These are phyloP conservation scores for Hericium coralloides DNA, from an alignment of 768 basidiomycete species.

Conservation along the genomic window DNA sequence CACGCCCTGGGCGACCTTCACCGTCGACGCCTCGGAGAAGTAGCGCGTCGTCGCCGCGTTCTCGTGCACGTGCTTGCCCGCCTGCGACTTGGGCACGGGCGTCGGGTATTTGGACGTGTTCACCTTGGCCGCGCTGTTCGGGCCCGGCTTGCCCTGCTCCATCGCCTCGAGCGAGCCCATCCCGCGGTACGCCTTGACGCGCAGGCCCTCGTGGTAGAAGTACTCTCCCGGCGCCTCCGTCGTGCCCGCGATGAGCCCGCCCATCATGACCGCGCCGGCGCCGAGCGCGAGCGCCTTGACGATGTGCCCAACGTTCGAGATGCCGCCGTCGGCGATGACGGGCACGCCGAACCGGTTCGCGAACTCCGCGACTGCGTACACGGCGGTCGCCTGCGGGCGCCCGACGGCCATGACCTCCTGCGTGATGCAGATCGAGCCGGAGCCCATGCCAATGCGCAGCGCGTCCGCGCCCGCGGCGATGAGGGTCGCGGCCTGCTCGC, in stretches of 20 bases:
- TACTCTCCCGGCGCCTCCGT: conserved; percentile 98
- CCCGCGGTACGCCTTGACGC: conserved; percentile 97
- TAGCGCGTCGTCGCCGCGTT: conserved; percentile 96
- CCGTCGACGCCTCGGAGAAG: conserved; percentile 85
- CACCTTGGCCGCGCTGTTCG: conserved; percentile 20
- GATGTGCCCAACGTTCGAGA: conserved; percentile 93
- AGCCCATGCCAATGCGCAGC: conserved; percentile 96
- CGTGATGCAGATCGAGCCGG: conserved; percentile 97
- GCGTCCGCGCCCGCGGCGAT: conserved; percentile 94
- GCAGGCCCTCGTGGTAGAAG: conserved; percentile 98
- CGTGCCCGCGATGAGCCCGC: conserved; percentile 89
- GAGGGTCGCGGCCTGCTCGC: conserved; percentile 91
- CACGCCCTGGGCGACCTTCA: conserved; percentile 97
- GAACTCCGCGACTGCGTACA: conserved; percentile 94
- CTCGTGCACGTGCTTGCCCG: conserved; percentile 42
- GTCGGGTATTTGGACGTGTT: conserved; percentile 34
- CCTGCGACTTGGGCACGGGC: conserved; percentile 26
- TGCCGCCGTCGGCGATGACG: conserved; percentile 93
- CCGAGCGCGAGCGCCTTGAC: conserved; percentile 94
- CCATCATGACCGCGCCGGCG: conserved; percentile 98
- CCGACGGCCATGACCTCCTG: conserved; percentile 99
- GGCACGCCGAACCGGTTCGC: conserved; percentile 90
- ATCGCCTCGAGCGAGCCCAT: conserved; percentile 88
- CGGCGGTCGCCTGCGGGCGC: conserved; percentile 95
- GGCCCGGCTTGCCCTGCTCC: conserved; percentile 58